Evolutionary conservation across 805 yeast species (phyloP).

Genomic region (Metschnikowia sp.): DNA sequence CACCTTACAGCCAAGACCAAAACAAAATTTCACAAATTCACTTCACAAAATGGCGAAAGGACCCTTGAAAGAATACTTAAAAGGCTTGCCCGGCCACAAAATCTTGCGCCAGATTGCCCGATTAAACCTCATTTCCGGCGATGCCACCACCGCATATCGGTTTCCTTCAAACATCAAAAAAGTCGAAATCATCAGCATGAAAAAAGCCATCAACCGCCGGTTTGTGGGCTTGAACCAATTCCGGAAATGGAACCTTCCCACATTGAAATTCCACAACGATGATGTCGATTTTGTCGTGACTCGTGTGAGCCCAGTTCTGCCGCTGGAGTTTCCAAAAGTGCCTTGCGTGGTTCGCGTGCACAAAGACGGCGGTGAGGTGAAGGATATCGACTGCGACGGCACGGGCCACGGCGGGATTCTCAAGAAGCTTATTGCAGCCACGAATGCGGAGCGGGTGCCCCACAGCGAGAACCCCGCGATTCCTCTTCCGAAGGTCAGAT

Average conservation of each 20-base stretch:
- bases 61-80: conserved; percentile 3
- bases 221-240: conserved; percentile 70
- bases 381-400: conserved; percentile 50
- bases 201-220: conserved; percentile 43
- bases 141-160: conserved; percentile 36
- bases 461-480: conserved; percentile 39
- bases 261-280: conserved; percentile 83
- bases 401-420: conserved; percentile 52
- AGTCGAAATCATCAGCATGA: conserved; percentile 49
- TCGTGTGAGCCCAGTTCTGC: conserved; percentile 35
- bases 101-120: conserved; percentile 47
- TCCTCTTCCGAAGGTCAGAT: conserved; percentile 9
- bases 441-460: conserved; percentile 53
- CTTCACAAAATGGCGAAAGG: neutral
- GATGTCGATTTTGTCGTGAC: conserved; percentile 56
- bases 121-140: conserved; percentile 51
- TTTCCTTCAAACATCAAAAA: conserved; percentile 24
- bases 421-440: conserved; percentile 46
- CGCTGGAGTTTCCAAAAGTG: conserved; percentile 12
- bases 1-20: too few relatives aligned
- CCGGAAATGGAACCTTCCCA: conserved; percentile 72
- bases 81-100: conserved; percentile 16
- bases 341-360: conserved; percentile 15
- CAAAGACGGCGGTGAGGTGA: conserved; percentile 7
- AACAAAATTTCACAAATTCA: too few relatives aligned